Base-by-base conservation (phyloP, 2,329 filamentous ascomycete species). In the Aureobasidium sp. region DNA sequence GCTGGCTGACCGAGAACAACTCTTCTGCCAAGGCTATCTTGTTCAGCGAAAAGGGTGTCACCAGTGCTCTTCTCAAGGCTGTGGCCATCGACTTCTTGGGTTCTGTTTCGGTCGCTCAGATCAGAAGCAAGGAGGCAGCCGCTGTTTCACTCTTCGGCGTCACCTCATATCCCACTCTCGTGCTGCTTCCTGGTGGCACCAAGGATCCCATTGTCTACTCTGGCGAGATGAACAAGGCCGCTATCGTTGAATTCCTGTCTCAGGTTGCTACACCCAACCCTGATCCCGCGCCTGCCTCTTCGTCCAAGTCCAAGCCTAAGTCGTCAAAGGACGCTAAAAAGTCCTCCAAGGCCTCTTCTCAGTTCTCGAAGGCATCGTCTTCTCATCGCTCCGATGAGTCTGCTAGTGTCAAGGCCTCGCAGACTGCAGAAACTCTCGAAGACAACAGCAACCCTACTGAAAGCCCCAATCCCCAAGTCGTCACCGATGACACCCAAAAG, bases 21-120 rank as follows among this genome's bases (percentile, higher is more conserved):
- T 84, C 88, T 24, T 83, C 81, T 13, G 84, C 92, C 55, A 97
- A 96, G 79, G 92, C 89, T 0, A 85, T 99, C 37, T 79, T 99
- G 3, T 97, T 99, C 76, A 95, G 90, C 2, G 90, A 96, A 62
- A 99, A 97, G 79, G 91, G 92, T 26, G 87, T 88, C 6, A 93
- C 90, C 0, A 93, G 90, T 72, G 85, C 92, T 12, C 80, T 96
- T 27, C 77, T 97, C 66, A 89, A 89, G 74, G 87, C 91, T 64
- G 75, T 97, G 60, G 92, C 94, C 7, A 91, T 97, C 69, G 94
- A 97, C 72, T 99, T 93, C 75, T 81, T 94, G 29, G 92, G 87
- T 39, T 84, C 85, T 62, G 85, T 97, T 65, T 81, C 83, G 3
- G 81, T 99, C 39, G 93, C 86, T 9, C 93, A 97, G 75, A 83